These are phyloP conservation scores for Lizonia empirigonia DNA, from an alignment of 2,329 filamentous ascomycete genomes.

Conservation along the genomic window DNA sequence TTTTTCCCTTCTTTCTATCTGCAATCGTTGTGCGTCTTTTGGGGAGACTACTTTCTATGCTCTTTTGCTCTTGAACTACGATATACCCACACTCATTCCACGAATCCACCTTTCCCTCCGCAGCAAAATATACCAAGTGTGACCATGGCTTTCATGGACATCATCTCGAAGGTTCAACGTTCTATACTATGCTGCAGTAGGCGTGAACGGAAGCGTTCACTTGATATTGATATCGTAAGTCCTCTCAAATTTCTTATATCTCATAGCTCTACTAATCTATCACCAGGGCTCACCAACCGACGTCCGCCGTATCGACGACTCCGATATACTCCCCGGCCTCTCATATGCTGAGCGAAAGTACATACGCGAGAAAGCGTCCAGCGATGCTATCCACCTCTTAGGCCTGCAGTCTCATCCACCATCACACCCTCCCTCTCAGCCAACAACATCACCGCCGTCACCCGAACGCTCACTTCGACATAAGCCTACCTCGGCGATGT, in stretches of 20 bases:
- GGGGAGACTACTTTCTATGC: slow-evolving; percentile 21
- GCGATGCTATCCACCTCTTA: slow-evolving; percentile 34
- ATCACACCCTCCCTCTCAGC: slow-evolving; percentile 22
- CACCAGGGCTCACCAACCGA: slow-evolving; percentile 38
- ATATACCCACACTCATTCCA: slow-evolving; percentile 12
- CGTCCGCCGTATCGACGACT: slow-evolving; percentile 38
- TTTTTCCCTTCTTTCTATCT: background rate
- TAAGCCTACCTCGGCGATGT: slow-evolving; percentile 12
- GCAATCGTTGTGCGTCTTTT: slow-evolving; percentile 9
- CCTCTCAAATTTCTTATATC: too few relatives aligned
- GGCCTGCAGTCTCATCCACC: slow-evolving; percentile 23
- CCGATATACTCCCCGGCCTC: slow-evolving; percentile 36
- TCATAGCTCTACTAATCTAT: slow-evolving; percentile 1
- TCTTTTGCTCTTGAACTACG: slow-evolving; percentile 14
- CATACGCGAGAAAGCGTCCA: slow-evolving; percentile 40
- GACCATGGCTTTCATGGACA: slow-evolving; percentile 33
- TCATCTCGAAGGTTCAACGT: slow-evolving; percentile 27
- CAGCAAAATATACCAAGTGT: background rate
- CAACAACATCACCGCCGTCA: slow-evolving; percentile 20
- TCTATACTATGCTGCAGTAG: slow-evolving; percentile 37
- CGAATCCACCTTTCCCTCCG: background rate
- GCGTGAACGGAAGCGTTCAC: slow-evolving; percentile 24
- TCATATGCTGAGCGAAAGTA: slow-evolving; percentile 34
- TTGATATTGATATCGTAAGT: slow-evolving; percentile 37
- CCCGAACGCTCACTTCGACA: slow-evolving; percentile 18